A percentile compares a stretch with the other conserved stretches of the same genome.
phyloP scores from a whole-genome alignment of 140 eudicot species.

The Oenanthe javanica region DNA sequence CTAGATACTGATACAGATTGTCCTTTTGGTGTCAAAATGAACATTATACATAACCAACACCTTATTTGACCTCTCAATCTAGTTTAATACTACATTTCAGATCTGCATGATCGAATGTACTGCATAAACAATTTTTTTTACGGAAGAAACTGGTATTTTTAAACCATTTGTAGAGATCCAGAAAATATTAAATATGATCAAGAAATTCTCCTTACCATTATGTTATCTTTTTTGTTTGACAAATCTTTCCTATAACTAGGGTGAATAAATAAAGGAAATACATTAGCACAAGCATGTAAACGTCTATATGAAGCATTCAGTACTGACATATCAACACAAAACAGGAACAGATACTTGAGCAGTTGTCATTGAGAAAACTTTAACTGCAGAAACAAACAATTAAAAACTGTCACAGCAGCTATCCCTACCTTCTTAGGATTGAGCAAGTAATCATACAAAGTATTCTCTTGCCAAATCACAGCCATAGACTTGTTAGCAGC shows the following conservation, averaged over 20 bases:
- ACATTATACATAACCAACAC: neutral
- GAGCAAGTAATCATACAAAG: conserved; percentile 8
- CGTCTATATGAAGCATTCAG: neutral
- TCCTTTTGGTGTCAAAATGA: neutral
- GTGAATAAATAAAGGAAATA: neutral
- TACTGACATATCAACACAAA: neutral
- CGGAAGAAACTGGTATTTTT: too few relatives aligned
- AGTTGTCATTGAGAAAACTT: neutral
- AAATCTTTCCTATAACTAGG: neutral
- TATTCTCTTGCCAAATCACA: conserved; percentile 63
- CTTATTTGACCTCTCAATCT: neutral
- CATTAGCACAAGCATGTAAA: neutral
- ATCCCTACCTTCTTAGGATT: conserved; percentile 6
- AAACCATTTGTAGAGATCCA: too few relatives aligned
- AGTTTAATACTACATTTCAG: neutral
- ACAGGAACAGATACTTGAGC: neutral
- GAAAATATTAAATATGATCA: too few relatives aligned
- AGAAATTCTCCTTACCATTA: neutral
- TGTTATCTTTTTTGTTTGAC: neutral
- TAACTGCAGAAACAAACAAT: neutral
- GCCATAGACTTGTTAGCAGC: conserved; percentile 88
- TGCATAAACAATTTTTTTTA: too few relatives aligned
- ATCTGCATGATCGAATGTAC: neutral
- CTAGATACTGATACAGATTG: too few relatives aligned
- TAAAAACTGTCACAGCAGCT: neutral